A percentile compares a stretch with the other conserved stretches of the same genome.
Evolutionary conservation across 78 protist genomes (phyloP).

Genomic region (Dictyostelium citrinum): DNA sequence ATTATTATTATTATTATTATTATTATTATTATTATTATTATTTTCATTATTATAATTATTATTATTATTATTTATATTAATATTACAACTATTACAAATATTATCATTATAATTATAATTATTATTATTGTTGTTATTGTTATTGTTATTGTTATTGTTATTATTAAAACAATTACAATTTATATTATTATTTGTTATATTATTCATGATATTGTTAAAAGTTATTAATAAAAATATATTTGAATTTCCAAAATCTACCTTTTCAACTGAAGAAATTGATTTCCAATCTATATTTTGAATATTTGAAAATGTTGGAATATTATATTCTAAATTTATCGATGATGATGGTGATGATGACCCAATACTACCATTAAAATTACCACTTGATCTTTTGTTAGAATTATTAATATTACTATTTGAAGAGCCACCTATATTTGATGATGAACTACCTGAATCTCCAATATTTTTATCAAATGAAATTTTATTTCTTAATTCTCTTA

Average conservation of each 20-base stretch:
- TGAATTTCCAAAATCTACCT: background rate
- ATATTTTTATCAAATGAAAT: background rate
- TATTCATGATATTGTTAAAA: background rate
- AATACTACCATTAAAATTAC: background rate
- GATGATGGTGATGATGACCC: background rate
- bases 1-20: background rate
- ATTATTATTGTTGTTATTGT: background rate
- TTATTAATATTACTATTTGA: background rate
- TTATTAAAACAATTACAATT: no score
- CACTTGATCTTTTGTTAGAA: background rate
- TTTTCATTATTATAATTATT: background rate
- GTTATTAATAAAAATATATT: background rate
- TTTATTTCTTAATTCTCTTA: constrained; percentile 1
- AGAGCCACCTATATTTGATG: background rate
- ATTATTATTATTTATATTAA: background rate
- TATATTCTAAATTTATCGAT: background rate
- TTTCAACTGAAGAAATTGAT: background rate
- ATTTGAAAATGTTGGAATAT: background rate
- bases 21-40: background rate
- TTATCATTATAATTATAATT: background rate
- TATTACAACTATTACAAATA: background rate
- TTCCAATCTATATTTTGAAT: constrained; percentile 1
- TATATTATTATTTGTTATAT: background rate
- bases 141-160: background rate
- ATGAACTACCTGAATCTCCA: background rate